Base-by-base conservation (phyloP, 306 rosid species). In the Biancaea sappan region DNA sequence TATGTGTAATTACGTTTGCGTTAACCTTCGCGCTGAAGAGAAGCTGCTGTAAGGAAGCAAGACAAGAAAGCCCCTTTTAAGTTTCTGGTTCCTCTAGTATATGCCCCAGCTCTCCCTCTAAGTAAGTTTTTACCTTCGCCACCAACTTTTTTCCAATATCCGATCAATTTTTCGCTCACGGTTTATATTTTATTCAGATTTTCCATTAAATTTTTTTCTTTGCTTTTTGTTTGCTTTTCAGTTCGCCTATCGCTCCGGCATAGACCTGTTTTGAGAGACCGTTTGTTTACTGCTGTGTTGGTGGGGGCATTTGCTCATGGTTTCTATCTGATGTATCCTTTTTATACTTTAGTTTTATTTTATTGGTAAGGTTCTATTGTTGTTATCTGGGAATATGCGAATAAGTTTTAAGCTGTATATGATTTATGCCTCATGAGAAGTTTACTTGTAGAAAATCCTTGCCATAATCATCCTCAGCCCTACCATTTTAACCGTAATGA, bases 51-150 rank as follows among this genome's bases (percentile, higher is more conserved):
- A 8, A 84, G 91, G 83, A 90, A 68, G 79, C 86, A 75, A 82
- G 85, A 68, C 48, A 85, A 85, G 37, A 88, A 88, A 26, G 72
- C 92, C 34, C 97, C 96, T 19, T 6, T 81, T 53, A 94, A 94
- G 89, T 94, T 88, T 86, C 84, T 94, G 83, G 8, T 88, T 72
- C 96, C 97, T 87, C 96, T 94, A 22, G 34, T 94, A 29, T 94
- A 94, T 29, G 98, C 98, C 22, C 98, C 98, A 18, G 96, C 47
- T 3, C 97, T 94, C 65, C 98, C 98, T 65, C 90, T 94, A 52
- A 90, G 98, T 94, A 78, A 16, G 91, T 86, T 63, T 50, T 47
- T 47, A 2, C 46, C 1, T 4, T 64, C 54, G 2, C 24, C 32
- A 44, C 5, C 6, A 6, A 8, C 26, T 34, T 34, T 15, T 14